Conservation (phyloP, 1,139 yeast species). For the Lodderomyces theae region DNA sequence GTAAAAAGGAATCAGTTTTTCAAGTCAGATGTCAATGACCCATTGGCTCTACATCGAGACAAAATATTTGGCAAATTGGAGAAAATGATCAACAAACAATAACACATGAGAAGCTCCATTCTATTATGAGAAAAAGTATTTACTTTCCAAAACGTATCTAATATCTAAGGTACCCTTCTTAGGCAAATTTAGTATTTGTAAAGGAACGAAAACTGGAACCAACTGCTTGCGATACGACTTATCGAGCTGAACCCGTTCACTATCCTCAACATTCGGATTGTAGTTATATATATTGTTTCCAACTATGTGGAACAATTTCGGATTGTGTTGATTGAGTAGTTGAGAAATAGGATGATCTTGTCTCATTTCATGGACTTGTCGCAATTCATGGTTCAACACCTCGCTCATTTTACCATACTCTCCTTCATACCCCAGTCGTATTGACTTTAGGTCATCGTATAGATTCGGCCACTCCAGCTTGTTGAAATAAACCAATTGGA, state of each 20-base stretch:
- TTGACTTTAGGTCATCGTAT: constrained; percentile 12
- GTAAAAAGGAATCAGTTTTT: constrained; percentile 48
- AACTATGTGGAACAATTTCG: constrained; percentile 19
- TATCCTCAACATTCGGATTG: not conserved
- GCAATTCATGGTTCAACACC: constrained; percentile 18
- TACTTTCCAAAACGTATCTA: constrained; percentile 30
- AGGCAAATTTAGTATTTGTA: constrained; percentile 29
- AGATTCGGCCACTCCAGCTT: constrained; percentile 21
- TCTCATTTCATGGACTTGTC: constrained; percentile 8
- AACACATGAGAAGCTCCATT: not conserved
- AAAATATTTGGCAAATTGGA: constrained; percentile 56
- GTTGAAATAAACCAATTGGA: constrained; percentile 36
- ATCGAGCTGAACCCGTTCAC: not conserved
- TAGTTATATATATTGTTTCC: constrained; percentile 11
- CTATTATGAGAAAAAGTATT: constrained; percentile 36
- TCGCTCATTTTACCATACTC: constrained; percentile 10
- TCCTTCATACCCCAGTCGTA: constrained; percentile 17
- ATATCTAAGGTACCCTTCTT: constrained; percentile 34
- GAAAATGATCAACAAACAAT: constrained; percentile 35
- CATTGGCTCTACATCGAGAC: constrained; percentile 62
- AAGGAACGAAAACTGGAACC: constrained; percentile 24
- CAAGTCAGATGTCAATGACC: constrained; percentile 53
- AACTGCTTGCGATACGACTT: constrained; percentile 2
- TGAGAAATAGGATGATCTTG: constrained; percentile 6
- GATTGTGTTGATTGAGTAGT: constrained; percentile 20